Percentiles rank a stretch among this genome's conserved stretches.
Conservation (phyloP, 768 basidiomycete species). For the Cyclocybe aegerita region DNA sequence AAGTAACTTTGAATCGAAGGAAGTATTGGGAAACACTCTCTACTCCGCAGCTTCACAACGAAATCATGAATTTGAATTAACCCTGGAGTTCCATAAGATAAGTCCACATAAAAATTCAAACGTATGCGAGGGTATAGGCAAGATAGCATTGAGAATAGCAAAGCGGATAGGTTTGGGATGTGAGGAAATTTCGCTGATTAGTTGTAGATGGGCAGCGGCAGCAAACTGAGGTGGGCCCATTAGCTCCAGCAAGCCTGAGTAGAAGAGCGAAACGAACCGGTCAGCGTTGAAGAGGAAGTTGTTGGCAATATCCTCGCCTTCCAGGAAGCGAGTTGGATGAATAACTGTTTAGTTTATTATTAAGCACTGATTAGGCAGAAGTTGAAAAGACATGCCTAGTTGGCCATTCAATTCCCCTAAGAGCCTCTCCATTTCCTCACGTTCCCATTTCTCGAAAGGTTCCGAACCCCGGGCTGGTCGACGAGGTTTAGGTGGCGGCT, state of each 20-base stretch:
- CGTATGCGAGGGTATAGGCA: no score
- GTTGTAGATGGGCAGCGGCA: constrained; percentile 76
- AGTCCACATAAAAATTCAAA: no score
- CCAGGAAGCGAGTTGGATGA: constrained; percentile 84
- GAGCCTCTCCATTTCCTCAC: constrained; percentile 86
- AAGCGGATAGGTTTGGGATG: neutral
- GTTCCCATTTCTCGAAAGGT: constrained; percentile 80
- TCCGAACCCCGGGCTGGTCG: constrained; percentile 52
- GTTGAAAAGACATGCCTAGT: constrained; percentile 58
- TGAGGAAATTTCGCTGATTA: constrained; percentile 21
- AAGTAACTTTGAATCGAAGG: no score
- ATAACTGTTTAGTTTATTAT: constrained; percentile 51
- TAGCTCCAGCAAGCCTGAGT: neutral
- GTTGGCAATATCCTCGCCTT: constrained; percentile 88
- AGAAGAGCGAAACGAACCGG: constrained; percentile 41
- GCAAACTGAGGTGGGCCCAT: constrained; percentile 38
- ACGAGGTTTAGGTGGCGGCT: constrained; percentile 27
- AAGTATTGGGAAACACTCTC: no score
- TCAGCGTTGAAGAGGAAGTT: constrained; percentile 95
- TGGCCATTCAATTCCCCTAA: constrained; percentile 80
- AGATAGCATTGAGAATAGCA: neutral
- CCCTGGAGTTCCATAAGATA: no score
- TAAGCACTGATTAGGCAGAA: neutral
- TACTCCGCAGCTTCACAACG: no score
- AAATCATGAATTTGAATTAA: no score